Conservation (phyloP, 164 flowering plant species). For the Nymphaea thermarum region DNA sequence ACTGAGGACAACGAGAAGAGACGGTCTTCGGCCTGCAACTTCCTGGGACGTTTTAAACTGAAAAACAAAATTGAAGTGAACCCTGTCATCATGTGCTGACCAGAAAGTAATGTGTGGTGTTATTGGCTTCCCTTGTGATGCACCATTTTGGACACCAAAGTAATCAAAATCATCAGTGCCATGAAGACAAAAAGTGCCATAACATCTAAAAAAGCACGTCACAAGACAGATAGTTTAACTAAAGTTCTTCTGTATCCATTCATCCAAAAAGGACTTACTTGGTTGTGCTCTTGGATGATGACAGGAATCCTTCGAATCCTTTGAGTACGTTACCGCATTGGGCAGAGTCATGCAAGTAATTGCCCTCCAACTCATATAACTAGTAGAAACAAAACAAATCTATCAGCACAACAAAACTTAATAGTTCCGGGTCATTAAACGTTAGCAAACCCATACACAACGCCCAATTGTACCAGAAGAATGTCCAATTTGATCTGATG, state of each 20-base stretch:
- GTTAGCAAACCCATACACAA: too few species aligned
- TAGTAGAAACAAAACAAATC: conserved; percentile 6
- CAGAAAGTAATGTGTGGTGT: background rate
- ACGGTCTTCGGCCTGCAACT: conserved; percentile 94
- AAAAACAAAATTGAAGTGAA: conserved; percentile 11
- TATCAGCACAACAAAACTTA: background rate
- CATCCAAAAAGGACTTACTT: conserved; percentile 25
- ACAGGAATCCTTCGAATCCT: conserved; percentile 89
- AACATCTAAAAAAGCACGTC: too few species aligned
- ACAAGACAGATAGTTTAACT: too few species aligned
- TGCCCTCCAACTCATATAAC: conserved; percentile 93
- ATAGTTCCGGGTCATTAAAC: too few species aligned
- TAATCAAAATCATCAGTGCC: too few species aligned
- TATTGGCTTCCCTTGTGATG: too few species aligned
- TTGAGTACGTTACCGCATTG: conserved; percentile 96
- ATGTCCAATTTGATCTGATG: too few species aligned
- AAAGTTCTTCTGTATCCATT: too few species aligned
- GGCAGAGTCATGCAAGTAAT: conserved; percentile 86
- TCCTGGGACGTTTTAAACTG: conserved; percentile 90
- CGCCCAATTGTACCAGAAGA: too few species aligned
- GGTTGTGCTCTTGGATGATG: conserved; percentile 81
- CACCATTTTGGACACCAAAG: too few species aligned
- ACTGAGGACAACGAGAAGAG: conserved; percentile 88
- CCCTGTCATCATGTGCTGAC: background rate
- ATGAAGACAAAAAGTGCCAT: too few species aligned